phyloP scores from a whole-genome alignment of 768 basidiomycete species.

The Rhodotorula babjevae region DNA sequence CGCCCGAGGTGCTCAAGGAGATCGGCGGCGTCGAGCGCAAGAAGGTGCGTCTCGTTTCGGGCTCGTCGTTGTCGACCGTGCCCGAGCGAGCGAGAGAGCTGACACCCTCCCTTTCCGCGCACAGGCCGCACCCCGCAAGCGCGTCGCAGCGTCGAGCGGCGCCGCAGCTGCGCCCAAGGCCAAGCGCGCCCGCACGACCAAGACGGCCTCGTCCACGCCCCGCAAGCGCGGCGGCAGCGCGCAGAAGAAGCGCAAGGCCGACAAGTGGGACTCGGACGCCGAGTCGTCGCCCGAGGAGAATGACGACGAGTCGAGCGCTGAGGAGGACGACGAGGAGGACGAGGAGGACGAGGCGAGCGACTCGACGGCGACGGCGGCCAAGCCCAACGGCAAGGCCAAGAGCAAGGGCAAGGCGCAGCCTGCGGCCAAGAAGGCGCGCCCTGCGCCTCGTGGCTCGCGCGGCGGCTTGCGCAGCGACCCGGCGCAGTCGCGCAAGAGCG shows the following conservation, averaged over 20 bases:
- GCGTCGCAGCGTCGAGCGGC: constrained; percentile 4
- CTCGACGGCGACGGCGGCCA: neutral
- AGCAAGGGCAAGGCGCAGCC: no score
- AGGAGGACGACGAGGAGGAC: neutral
- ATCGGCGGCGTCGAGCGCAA: constrained; percentile 44
- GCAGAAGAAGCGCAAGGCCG: constrained; percentile 40
- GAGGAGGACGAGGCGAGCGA: neutral
- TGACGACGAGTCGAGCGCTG: constrained; percentile 3
- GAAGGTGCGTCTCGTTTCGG: constrained; percentile 21
- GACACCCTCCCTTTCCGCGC: neutral
- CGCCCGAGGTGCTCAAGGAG: constrained; percentile 59
- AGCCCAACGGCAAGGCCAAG: no score
- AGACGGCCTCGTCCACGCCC: neutral
- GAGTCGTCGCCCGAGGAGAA: neutral
- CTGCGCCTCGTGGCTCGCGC: neutral
- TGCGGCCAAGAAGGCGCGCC: neutral
- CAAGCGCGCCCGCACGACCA: neutral
- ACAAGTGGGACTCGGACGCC: constrained; percentile 20
- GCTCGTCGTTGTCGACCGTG: no score
- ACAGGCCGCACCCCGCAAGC: constrained; percentile 9
- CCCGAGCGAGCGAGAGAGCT: no score
- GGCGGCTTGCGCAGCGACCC: constrained; percentile 8
- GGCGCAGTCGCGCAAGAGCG: constrained; percentile 10
- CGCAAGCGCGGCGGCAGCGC: constrained; percentile 48
- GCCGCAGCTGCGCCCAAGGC: constrained; percentile 10